These are phyloP conservation scores for Neoscytalidium dimidiatum DNA, from an alignment of 2,329 filamentous ascomycete genomes.

Conservation along the genomic window DNA sequence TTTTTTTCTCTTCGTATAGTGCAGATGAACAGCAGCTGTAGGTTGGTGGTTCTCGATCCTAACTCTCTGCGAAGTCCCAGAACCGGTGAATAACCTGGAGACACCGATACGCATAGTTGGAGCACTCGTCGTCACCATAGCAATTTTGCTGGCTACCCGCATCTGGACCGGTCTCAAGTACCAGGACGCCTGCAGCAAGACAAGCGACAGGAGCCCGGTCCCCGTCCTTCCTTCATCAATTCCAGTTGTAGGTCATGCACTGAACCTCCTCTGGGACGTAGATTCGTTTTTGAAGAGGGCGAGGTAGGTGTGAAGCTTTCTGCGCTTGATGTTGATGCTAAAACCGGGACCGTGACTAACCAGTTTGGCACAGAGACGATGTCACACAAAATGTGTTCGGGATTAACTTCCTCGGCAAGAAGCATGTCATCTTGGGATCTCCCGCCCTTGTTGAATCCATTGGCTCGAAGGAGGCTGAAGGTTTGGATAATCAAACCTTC, in stretches of 20 bases:
- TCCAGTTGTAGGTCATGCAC: conserved; percentile 57
- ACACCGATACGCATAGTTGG: not conserved
- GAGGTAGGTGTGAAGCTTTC: conserved; percentile 32
- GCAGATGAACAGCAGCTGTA: not conserved
- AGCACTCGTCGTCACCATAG: conserved; percentile 17
- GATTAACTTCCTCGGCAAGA: conserved; percentile 22
- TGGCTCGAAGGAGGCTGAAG: not conserved
- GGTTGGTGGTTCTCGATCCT: not conserved
- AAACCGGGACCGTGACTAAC: conserved; percentile 23
- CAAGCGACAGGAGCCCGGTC: conserved; percentile 40
- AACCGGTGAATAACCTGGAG: not conserved
- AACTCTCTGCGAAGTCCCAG: not conserved
- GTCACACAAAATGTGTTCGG: conserved; percentile 13
- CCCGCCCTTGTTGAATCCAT: not conserved
- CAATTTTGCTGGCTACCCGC: conserved; percentile 28
- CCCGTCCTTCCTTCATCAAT: conserved; percentile 61
- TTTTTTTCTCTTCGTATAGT: no score
- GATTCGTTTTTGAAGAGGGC: conserved; percentile 47
- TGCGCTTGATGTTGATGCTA: not conserved
- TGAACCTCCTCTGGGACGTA: conserved; percentile 51
- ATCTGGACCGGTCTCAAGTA: conserved; percentile 25
- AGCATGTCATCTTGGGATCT: not conserved
- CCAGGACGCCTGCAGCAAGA: conserved; percentile 31
- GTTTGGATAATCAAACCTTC: conserved; percentile 1
- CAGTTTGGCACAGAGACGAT: not conserved